phyloP scores from a whole-genome alignment of 176 grass and related monocot genomes.

The Tillandsia fasciculata region DNA sequence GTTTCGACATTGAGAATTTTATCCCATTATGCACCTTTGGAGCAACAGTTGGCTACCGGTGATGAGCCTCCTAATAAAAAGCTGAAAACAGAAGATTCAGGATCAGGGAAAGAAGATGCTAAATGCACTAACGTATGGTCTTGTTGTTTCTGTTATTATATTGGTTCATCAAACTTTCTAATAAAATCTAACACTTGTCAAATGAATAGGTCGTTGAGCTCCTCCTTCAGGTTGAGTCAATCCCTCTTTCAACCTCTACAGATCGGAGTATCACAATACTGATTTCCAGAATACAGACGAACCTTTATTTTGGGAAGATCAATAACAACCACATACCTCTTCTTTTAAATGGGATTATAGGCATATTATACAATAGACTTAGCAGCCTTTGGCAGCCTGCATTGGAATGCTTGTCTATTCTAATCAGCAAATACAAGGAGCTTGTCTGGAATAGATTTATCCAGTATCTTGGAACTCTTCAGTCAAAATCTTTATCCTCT shows the following conservation, averaged over 20 bases:
- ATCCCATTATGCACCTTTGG: conserved; percentile 44
- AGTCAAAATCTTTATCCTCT: conserved; percentile 34
- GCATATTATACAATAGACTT: conserved; percentile 79
- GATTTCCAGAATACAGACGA: conserved; percentile 65
- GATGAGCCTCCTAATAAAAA: conserved; percentile 57
- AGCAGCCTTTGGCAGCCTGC: conserved; percentile 68
- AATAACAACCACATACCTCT: conserved; percentile 56
- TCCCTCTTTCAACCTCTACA: conserved; percentile 56
- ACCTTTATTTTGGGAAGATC: conserved; percentile 52
- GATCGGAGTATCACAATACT: conserved; percentile 61
- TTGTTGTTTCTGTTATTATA: conserved; percentile 7
- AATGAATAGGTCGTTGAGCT: conserved; percentile 59
- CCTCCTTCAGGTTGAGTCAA: conserved; percentile 60
- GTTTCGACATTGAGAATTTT: conserved; percentile 80
- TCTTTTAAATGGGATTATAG: conserved; percentile 77
- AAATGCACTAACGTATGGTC: conserved; percentile 61
- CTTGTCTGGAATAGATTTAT: conserved; percentile 64
- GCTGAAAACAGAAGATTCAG: conserved; percentile 56
- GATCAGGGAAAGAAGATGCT: conserved; percentile 26
- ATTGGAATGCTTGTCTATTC: conserved; percentile 52
- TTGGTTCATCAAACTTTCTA: neutral
- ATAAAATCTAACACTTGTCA: neutral
- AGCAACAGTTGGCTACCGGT: conserved; percentile 29
- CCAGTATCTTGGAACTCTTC: conserved; percentile 35
- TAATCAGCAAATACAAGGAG: conserved; percentile 66